A percentile compares a stretch with the other conserved stretches of the same genome.
Evolutionary conservation across 208 protist species (phyloP).

Genomic region (Paratrypanosoma confusum): DNA sequence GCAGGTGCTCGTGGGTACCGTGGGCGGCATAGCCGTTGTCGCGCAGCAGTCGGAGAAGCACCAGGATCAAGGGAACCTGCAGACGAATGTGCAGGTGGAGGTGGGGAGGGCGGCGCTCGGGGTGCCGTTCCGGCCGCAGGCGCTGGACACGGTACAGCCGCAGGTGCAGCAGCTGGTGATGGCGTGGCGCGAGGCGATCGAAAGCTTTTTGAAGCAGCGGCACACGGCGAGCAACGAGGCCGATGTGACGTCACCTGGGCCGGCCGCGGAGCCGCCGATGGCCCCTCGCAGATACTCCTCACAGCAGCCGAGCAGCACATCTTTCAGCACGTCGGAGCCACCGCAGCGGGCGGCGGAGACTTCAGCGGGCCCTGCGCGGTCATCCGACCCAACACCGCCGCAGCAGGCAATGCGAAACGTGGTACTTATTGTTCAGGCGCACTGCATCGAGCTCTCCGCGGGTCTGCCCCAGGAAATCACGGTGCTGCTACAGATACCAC

Average conservation of each 20-base stretch:
- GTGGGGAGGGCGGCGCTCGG: constrained; percentile 28
- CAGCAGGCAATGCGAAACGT: constrained; percentile 4
- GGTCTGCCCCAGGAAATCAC: constrained; percentile 45
- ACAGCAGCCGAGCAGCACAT: too few relatives aligned
- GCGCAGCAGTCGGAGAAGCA: constrained; percentile 37
- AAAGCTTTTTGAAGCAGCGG: background rate
- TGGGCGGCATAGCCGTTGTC: constrained; percentile 19
- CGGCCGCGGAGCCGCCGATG: too few relatives aligned
- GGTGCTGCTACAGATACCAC: constrained; percentile 42
- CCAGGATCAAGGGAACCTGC: constrained; percentile 15
- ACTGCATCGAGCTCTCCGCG: constrained; percentile 29
- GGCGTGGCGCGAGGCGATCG: constrained; percentile 30
- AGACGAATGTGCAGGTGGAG: constrained; percentile 49
- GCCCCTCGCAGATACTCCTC: too few relatives aligned
- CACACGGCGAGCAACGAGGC: background rate
- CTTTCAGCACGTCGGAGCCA: too few relatives aligned
- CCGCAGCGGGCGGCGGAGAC: too few relatives aligned
- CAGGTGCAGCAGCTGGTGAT: constrained; percentile 53
- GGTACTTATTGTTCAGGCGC: constrained; percentile 37
- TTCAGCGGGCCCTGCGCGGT: constrained; percentile 4
- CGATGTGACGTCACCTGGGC: too few relatives aligned
- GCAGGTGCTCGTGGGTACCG: constrained; percentile 17
- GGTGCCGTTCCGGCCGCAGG: constrained; percentile 41
- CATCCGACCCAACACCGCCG: background rate
- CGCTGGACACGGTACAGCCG: constrained; percentile 50